phyloP scores from a whole-genome alignment of 1,284 basidiomycete genomes.

The Ustilago curta region DNA sequence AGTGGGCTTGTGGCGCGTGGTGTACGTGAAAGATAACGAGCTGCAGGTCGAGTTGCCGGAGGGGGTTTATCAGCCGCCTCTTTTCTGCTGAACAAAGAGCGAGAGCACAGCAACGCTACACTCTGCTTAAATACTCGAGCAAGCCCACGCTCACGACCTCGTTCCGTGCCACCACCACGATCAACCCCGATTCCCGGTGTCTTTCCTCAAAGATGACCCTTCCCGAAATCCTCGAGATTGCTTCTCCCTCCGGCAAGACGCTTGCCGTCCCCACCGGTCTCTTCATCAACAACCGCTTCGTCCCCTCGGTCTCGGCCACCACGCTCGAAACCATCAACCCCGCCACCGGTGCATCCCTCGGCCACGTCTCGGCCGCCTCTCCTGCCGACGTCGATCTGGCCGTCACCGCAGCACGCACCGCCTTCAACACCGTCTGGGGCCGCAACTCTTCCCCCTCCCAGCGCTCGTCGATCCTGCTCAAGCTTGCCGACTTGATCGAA shows the following conservation, averaged over 20 bases:
- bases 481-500: slow-evolving; percentile 81
- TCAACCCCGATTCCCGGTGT: too few species aligned
- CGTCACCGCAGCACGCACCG: slow-evolving; percentile 52
- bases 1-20: too few species aligned
- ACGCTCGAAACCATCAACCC: slow-evolving; percentile 57
- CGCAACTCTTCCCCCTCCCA: slow-evolving; percentile 32
- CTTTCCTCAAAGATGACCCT: slow-evolving; percentile 22
- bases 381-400: slow-evolving; percentile 55
- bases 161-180: neutral
- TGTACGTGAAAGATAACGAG: too few species aligned
- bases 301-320: slow-evolving; percentile 39
- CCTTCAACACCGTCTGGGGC: slow-evolving; percentile 56
- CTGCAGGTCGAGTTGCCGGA: neutral
- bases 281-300: slow-evolving; percentile 61
- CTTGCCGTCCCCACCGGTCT: slow-evolving; percentile 50
- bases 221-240: slow-evolving; percentile 55
- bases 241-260: slow-evolving; percentile 62
- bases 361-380: slow-evolving; percentile 50
- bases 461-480: slow-evolving; percentile 75
- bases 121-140: neutral
- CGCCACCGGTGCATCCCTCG: slow-evolving; percentile 54
- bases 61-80: too few species aligned
- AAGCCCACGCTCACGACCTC: neutral
- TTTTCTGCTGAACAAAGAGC: too few species aligned
- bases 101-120: too few species aligned